Percentiles rank a stretch among this genome's conserved stretches.
Conservation (phyloP, 169 alveolate genomes). For the Besnoitia besnoiti region DNA sequence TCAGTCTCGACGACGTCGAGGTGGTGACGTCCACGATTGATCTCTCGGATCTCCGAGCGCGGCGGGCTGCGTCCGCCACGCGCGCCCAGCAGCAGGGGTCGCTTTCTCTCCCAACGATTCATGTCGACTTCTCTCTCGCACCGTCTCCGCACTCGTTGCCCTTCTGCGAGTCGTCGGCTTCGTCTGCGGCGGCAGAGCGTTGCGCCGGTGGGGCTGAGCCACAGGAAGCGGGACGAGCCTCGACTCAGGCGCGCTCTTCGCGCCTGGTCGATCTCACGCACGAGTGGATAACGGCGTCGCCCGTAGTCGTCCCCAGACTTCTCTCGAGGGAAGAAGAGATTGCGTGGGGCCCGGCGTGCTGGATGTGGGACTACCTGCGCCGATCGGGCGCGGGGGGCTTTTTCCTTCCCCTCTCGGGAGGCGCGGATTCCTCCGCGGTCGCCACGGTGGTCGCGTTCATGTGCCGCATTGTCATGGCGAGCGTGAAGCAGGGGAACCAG, state of each 20-base stretch:
- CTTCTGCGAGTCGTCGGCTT: neutral
- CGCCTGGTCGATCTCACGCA: neutral
- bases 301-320: neutral
- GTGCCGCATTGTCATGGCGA: slow-evolving; percentile 64
- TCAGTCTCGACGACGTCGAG: slow-evolving; percentile 63
- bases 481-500: slow-evolving; percentile 37
- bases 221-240: neutral
- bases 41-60: slow-evolving; percentile 78
- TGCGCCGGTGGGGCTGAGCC: neutral
- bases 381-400: slow-evolving; percentile 81
- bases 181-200: neutral
- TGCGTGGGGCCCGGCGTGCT: slow-evolving; percentile 81
- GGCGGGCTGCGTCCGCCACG: slow-evolving; percentile 53
- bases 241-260: neutral
- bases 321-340: slow-evolving; percentile 75
- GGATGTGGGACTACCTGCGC: slow-evolving; percentile 88
- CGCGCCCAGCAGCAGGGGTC: slow-evolving; percentile 38
- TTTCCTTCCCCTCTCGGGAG: slow-evolving; percentile 90
- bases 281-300: neutral
- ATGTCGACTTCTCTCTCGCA: neutral
- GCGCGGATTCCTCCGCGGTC: slow-evolving; percentile 80
- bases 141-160: neutral
- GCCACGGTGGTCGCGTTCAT: slow-evolving; percentile 52
- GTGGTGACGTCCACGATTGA: slow-evolving; percentile 79
- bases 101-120: neutral